Evolutionary conservation across 129 eudicot species (phyloP).

Genomic region (Helianthus tuberosus): DNA sequence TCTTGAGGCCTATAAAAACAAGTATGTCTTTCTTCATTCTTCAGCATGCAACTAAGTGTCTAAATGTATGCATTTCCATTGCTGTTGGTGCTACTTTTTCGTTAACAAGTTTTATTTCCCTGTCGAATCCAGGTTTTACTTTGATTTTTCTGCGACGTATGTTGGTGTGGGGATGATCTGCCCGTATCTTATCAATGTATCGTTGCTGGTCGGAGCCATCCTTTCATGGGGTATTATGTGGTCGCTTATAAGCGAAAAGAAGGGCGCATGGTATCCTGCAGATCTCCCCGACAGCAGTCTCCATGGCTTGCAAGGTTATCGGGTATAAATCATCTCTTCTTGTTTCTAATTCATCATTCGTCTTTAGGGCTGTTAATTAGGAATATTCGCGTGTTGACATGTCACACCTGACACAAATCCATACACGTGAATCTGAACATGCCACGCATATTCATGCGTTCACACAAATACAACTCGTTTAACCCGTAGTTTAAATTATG

Average conservation of each 20-base stretch:
- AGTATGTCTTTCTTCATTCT: slow-evolving; percentile 24
- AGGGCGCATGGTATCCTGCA: slow-evolving; percentile 84
- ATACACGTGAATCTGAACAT: too few species aligned
- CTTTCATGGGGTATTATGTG: slow-evolving; percentile 98
- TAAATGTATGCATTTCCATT: not conserved
- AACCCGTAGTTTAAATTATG: too few species aligned
- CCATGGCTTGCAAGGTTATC: slow-evolving; percentile 94
- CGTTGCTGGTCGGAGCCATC: slow-evolving; percentile 64
- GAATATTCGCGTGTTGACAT: not conserved
- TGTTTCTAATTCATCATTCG: not conserved
- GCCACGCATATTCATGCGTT: too few species aligned
- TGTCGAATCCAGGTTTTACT: slow-evolving; percentile 38
- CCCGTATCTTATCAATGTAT: slow-evolving; percentile 43
- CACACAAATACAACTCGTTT: too few species aligned
- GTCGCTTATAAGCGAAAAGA: slow-evolving; percentile 73
- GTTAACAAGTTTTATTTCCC: not conserved
- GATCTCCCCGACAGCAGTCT: slow-evolving; percentile 48
- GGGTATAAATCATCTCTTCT: slow-evolving; percentile 46
- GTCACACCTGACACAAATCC: too few species aligned
- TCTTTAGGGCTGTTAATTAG: not conserved
- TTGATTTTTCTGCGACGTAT: slow-evolving; percentile 46
- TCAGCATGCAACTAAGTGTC: not conserved
- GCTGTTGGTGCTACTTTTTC: not conserved
- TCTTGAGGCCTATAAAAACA: slow-evolving; percentile 71
- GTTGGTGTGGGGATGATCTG: slow-evolving; percentile 55